These are phyloP conservation scores for Calonectria multiphialidica DNA, from an alignment of 2,329 filamentous ascomycete species.

Conservation along the genomic window DNA sequence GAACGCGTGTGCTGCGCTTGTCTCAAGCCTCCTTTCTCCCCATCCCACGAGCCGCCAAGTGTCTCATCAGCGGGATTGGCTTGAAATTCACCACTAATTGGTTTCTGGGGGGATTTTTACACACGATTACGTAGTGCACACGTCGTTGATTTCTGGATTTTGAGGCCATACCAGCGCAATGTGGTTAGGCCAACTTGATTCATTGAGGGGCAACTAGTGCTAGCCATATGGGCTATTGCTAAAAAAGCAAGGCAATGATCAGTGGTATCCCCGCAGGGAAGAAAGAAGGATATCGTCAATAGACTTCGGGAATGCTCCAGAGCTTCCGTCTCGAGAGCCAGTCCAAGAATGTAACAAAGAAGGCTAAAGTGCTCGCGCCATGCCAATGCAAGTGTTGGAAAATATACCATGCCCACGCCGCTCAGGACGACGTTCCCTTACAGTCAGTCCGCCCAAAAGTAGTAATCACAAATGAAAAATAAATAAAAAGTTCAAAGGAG, in stretches of 20 bases:
- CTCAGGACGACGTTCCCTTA: constrained; percentile 9
- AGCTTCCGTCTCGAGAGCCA: constrained; percentile 1
- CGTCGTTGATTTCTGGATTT: neutral
- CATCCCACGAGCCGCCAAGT: neutral
- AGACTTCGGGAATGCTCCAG: constrained; percentile 3
- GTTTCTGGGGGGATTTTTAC: constrained; percentile 3
- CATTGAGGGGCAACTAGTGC: neutral
- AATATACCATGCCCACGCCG: constrained; percentile 1
- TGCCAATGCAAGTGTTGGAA: constrained; percentile 16
- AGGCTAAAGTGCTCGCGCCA: constrained; percentile 11
- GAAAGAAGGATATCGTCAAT: constrained; percentile 8
- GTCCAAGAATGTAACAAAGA: constrained; percentile 26
- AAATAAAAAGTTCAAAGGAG: neutral
- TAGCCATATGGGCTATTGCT: constrained; percentile 16
- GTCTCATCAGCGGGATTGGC: constrained; percentile 6
- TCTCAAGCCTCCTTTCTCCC: neutral
- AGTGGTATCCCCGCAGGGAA: neutral
- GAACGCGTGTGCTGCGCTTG: constrained; percentile 16
- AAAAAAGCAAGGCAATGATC: constrained; percentile 16
- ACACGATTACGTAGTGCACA: neutral
- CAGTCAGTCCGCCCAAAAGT: constrained; percentile 15
- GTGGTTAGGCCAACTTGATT: neutral
- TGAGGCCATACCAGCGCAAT: neutral
- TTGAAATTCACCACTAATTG: neutral
- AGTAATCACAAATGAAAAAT: neutral